These are phyloP conservation scores for Trichoderma cornu-damae DNA, from an alignment of 2,329 filamentous ascomycete species.

Conservation along the genomic window DNA sequence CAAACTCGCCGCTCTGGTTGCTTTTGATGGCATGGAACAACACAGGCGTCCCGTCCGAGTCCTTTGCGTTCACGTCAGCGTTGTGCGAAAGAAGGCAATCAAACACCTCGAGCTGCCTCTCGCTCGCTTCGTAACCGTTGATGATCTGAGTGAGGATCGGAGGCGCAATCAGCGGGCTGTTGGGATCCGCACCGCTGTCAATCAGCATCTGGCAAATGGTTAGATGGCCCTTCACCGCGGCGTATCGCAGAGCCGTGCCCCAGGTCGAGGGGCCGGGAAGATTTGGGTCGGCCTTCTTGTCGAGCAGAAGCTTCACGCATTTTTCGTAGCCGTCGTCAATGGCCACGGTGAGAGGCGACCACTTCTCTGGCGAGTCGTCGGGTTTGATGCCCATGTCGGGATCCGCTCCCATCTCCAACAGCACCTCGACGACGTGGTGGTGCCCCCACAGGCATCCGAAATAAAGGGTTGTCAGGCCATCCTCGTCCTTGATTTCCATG, in stretches of 20 bases:
- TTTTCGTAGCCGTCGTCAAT: conserved; percentile 18
- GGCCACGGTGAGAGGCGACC: conserved; percentile 18
- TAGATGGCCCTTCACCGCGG: conserved; percentile 14
- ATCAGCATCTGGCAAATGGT: conserved; percentile 17
- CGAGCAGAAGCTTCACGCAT: conserved; percentile 19
- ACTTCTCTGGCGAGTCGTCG: neutral
- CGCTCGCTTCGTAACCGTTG: neutral
- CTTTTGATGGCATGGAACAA: neutral
- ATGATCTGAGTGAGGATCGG: conserved; percentile 16
- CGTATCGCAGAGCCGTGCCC: conserved; percentile 14
- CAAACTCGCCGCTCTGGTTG: neutral
- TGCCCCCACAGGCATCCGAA: conserved; percentile 17
- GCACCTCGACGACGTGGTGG: conserved; percentile 5
- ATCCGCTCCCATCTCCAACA: conserved; percentile 16
- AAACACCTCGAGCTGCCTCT: conserved; percentile 13
- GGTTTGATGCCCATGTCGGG: conserved; percentile 18
- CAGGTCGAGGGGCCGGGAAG: neutral
- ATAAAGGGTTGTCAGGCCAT: conserved; percentile 15
- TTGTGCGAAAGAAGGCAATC: conserved; percentile 16
- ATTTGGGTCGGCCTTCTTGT: conserved; percentile 15
- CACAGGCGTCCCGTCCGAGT: neutral
- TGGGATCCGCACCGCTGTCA: conserved; percentile 23
- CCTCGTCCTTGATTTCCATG: conserved; percentile 10
- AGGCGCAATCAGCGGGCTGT: conserved; percentile 13
- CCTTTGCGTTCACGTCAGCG: conserved; percentile 16